These are phyloP conservation scores for Punica granatum DNA, from an alignment of 345 rosid species.

Conservation along the genomic window DNA sequence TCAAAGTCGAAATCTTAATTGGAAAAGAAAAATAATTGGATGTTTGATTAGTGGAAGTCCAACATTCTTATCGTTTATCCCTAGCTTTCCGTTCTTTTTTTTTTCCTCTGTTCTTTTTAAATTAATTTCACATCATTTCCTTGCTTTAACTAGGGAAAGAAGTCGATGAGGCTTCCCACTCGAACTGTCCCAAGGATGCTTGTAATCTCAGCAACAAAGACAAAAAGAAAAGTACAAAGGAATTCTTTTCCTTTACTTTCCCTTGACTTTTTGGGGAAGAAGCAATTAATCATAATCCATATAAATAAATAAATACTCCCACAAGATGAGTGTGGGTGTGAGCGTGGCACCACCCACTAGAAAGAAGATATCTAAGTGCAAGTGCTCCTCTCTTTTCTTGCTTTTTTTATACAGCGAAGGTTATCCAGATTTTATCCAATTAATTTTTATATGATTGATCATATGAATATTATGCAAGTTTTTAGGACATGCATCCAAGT, in stretches of 20 bases:
- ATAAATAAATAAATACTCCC: neutral
- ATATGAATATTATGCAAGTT: too few relatives aligned
- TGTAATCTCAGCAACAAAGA: neutral
- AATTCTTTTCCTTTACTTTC: neutral
- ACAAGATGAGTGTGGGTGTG: neutral
- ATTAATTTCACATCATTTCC: neutral
- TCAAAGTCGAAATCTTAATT: too few relatives aligned
- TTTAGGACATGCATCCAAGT: too few relatives aligned
- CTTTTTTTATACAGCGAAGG: too few relatives aligned
- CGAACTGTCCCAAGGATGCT: conserved; percentile 3
- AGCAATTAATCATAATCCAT: neutral
- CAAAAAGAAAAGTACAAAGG: neutral
- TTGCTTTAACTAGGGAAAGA: neutral
- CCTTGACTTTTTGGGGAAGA: neutral
- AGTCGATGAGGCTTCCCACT: neutral
- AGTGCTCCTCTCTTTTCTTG: neutral
- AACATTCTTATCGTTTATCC: neutral
- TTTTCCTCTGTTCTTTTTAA: neutral
- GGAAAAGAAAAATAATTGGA: too few relatives aligned
- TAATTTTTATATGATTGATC: too few relatives aligned
- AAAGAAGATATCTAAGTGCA: neutral
- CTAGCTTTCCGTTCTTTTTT: neutral
- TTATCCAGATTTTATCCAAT: too few relatives aligned
- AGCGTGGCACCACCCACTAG: neutral
- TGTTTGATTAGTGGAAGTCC: neutral